These are phyloP conservation scores for Coprinellus aureogranulatus DNA, from an alignment of 768 basidiomycete species.

Conservation along the genomic window DNA sequence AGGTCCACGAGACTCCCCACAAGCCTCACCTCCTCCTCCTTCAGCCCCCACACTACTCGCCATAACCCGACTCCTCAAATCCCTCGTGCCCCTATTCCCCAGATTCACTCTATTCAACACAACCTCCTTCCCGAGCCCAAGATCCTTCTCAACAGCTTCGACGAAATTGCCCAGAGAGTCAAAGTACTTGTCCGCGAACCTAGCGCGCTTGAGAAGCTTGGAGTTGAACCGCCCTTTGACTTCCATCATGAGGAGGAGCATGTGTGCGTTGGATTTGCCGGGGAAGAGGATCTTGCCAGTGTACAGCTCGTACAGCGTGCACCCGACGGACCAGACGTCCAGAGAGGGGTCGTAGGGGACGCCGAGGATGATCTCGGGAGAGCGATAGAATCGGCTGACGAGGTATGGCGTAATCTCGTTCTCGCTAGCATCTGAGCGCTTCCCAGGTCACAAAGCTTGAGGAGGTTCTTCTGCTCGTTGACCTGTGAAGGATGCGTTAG, in stretches of 20 bases:
- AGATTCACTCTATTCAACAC: constrained; percentile 48
- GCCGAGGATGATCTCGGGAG: constrained; percentile 97
- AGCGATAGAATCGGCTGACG: constrained; percentile 99
- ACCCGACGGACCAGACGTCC: constrained; percentile 99
- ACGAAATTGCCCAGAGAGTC: constrained; percentile 39
- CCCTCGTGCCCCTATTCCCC: constrained; percentile 69
- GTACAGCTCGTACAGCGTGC: constrained; percentile 94
- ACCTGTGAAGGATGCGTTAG: constrained; percentile 52
- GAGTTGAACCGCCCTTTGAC: constrained; percentile 92
- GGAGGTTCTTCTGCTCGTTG: constrained; percentile 87
- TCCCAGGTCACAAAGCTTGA: constrained; percentile 96
- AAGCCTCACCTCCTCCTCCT: constrained; percentile 85
- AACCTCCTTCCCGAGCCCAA: constrained; percentile 50
- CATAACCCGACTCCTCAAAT: constrained; percentile 79
- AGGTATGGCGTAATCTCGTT: constrained; percentile 60
- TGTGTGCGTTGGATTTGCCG: constrained; percentile 98
- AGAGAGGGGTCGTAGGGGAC: constrained; percentile 99
- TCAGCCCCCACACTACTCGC: constrained; percentile 76
- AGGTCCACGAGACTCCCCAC: constrained; percentile 82
- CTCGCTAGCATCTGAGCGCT: constrained; percentile 56
- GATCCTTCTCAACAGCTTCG: constrained; percentile 77
- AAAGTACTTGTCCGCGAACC: constrained; percentile 49
- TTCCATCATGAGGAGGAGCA: constrained; percentile 98
- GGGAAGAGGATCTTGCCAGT: constrained; percentile 99
- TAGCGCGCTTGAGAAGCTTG: constrained; percentile 95